Evolutionary conservation across 2,329 filamentous ascomycete genomes (phyloP).

Genomic region (Hypoxylon sp.): DNA sequence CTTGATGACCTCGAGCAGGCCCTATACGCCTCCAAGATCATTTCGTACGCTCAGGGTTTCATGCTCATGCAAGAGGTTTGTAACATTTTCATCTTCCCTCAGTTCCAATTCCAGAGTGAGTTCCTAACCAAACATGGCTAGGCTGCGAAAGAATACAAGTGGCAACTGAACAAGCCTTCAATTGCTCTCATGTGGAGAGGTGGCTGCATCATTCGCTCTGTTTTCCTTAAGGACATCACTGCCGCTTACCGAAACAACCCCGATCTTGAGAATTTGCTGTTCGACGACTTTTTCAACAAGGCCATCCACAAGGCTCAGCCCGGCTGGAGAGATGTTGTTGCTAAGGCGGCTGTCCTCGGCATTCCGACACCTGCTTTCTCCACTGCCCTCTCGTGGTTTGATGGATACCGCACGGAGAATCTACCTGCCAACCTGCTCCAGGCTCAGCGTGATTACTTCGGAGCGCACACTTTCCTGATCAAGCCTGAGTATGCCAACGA

Average conservation of each 20-base stretch:
- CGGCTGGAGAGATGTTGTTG: conserved; percentile 91
- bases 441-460: conserved; percentile 99
- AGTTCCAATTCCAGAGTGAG: conserved; percentile 36
- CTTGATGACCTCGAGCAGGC: conserved; percentile 98
- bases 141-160: conserved; percentile 95
- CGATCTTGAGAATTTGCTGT: conserved; percentile 97
- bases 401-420: conserved; percentile 97
- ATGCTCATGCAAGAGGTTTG: conserved; percentile 99
- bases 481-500: conserved; percentile 83
- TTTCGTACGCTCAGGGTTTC: conserved; percentile 99
- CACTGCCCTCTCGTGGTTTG: conserved; percentile 97
- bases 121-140: conserved; percentile 56
- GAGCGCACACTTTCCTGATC: conserved; percentile 90
- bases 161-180: conserved; percentile 99
- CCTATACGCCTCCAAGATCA: conserved; percentile 99
- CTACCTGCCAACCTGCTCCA: conserved; percentile 98
- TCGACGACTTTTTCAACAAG: conserved; percentile 99
- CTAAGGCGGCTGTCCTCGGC: conserved; percentile 92
- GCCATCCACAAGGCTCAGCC: conserved; percentile 96
- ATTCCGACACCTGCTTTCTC: conserved; percentile 97
- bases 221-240: conserved; percentile 99
- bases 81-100: conserved; percentile 35
- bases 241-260: conserved; percentile 94
- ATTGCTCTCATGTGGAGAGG: conserved; percentile 99
- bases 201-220: conserved; percentile 99